A percentile compares a stretch with the other conserved stretches of the same genome.
phyloP scores from a whole-genome alignment of 805 yeast genomes.

The Metschnikowia lachancei region DNA sequence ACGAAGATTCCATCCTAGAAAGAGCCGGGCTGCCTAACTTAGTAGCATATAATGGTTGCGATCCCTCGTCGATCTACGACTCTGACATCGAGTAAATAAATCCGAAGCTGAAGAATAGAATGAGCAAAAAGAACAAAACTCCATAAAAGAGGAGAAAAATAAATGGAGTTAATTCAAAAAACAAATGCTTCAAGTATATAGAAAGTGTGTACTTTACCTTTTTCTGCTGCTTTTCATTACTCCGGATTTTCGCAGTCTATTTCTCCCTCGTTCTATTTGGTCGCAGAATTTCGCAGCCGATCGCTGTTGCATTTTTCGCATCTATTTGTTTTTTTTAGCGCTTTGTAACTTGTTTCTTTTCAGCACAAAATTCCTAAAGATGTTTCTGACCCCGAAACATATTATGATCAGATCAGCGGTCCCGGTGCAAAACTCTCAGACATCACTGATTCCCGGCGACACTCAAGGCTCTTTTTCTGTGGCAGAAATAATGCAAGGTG shows the following conservation, averaged over 20 bases:
- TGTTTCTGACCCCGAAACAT: constrained; percentile 12
- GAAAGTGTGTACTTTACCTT: neutral
- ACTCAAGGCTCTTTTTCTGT: constrained; percentile 9
- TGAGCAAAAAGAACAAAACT: neutral
- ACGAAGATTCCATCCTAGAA: constrained; percentile 8
- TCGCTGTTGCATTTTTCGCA: constrained; percentile 11
- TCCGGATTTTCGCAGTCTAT: neutral
- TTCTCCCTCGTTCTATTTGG: neutral
- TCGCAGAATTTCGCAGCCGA: constrained; percentile 6
- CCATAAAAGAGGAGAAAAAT: neutral
- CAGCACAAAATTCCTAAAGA: constrained; percentile 2
- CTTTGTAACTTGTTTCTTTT: constrained; percentile 7
- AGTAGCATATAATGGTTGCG: constrained; percentile 21
- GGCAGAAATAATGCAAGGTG: constrained; percentile 10
- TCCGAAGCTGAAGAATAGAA: neutral
- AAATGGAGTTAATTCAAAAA: neutral
- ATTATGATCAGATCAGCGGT: constrained; percentile 7
- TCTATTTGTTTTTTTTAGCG: neutral
- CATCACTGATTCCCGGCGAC: constrained; percentile 3
- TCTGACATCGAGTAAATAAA: constrained; percentile 5
- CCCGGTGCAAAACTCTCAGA: constrained; percentile 3
- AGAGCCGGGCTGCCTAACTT: constrained; percentile 17
- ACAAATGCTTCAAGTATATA: neutral
- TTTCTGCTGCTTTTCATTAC: neutral
- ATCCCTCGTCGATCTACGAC: constrained; percentile 8